Base-by-base conservation (phyloP, 805 yeast species). In the Candida berthetii region DNA sequence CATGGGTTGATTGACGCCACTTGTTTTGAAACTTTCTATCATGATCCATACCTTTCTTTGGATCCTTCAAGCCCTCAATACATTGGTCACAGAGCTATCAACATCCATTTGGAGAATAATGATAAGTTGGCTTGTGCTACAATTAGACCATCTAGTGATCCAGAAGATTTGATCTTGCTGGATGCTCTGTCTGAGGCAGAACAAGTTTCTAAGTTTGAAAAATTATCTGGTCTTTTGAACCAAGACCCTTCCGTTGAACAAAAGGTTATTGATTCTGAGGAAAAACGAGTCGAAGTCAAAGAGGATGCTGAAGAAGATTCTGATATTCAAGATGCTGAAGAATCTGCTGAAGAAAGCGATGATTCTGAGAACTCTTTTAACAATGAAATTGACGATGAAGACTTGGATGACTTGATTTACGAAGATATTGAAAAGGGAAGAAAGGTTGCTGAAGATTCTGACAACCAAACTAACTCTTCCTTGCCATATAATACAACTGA, bases 1-100 rank as follows among this genome's bases (percentile, higher is more conserved):
- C 89, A 83, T 60, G 91, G 91, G 11, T 72, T 65, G 63, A 79
- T 84, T 53, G 72, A 81, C 55, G 71, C 85, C 17, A 81, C 86
- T 11, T 81, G 87, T 56, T 80, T 76, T 58, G 82, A 80, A 59
- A 65, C 77, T 24, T 68, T 69, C 44, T 84, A 79, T 57, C 62
- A 69, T 44, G 90, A 84, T 54, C 82, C 81, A 7, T 83, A 72
- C 58, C 58, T 84, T 41, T 80, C 89, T 0, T 70, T 83, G 58
- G 71, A 79, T 52, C 73, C 74, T 31, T 58, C 62, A 37, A 69
- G 77, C 37, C 71, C 73, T 36, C 71, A 85, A n/a, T 76, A 71
- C 52, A 67, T 82, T 51, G 76, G 82, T 44, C 82, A 80, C 17
- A 68, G 64, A 44, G 70, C 86, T 2, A 60, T 80, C 40, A 72